A percentile compares a stretch with the other conserved stretches of the same genome.
These are phyloP conservation scores for Paspalum notatum DNA, from an alignment of 176 grass and related monocot genomes.

Conservation along the genomic window DNA sequence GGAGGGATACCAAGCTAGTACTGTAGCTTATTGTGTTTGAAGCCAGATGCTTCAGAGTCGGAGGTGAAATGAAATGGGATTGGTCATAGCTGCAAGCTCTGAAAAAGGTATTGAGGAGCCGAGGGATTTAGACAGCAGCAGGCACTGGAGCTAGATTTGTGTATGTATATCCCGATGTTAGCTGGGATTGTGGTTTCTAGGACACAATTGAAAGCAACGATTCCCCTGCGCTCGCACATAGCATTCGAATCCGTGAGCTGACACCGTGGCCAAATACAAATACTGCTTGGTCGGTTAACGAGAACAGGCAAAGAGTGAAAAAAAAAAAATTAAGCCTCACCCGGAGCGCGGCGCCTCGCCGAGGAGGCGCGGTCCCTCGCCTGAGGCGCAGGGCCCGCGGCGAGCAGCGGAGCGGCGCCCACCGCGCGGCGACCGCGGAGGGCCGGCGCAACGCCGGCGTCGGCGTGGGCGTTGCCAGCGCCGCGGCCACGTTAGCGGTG, in stretches of 20 bases:
- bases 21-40: background rate
- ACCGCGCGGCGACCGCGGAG: background rate
- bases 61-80: background rate
- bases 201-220: background rate
- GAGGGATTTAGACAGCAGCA: background rate
- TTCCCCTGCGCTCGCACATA: background rate
- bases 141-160: background rate
- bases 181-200: background rate
- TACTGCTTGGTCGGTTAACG: background rate
- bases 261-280: too few species aligned
- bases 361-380: background rate
- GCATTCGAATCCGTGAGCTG: background rate
- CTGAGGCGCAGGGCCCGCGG: constrained; percentile 27
- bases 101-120: background rate
- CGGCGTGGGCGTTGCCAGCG: constrained; percentile 33
- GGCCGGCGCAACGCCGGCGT: background rate
- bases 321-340: constrained; percentile 5
- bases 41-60: too few species aligned
- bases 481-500: background rate
- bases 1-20: background rate
- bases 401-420: constrained; percentile 28
- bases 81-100: background rate
- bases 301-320: background rate
- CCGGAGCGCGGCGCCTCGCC: constrained; percentile 23
- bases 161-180: background rate